Conservation (phyloP, 1,284 basidiomycete genomes). For the Trichosporon sp. region DNA sequence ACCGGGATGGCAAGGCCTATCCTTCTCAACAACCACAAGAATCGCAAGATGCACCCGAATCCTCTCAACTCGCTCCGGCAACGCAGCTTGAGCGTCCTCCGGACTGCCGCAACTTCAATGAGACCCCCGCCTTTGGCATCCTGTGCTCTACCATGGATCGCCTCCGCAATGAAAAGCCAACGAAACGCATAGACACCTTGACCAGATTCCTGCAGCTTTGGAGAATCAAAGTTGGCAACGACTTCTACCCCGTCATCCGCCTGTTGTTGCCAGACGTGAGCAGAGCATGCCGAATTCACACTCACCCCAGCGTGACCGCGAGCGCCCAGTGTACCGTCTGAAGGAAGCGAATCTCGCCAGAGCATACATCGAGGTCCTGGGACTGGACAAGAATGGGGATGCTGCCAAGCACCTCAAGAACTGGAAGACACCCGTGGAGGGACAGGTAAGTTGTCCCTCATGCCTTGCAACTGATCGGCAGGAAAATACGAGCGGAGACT, state of each 20-base stretch:
- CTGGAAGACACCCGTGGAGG: slow-evolving; percentile 72
- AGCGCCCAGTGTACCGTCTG: slow-evolving; percentile 79
- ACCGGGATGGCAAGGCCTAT: neutral
- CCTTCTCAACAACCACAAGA: neutral
- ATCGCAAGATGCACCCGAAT: neutral
- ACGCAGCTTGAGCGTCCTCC: slow-evolving; percentile 41
- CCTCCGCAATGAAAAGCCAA: slow-evolving; percentile 37
- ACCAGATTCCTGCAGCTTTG: slow-evolving; percentile 42
- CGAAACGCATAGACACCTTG: slow-evolving; percentile 39
- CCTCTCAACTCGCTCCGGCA: slow-evolving; percentile 16
- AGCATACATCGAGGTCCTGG: slow-evolving; percentile 79
- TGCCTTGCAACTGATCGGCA: neutral
- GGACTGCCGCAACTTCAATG: slow-evolving; percentile 43
- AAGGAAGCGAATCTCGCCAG: slow-evolving; percentile 89
- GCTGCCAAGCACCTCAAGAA: slow-evolving; percentile 73
- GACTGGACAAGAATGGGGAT: slow-evolving; percentile 66
- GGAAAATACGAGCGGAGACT: slow-evolving; percentile 60
- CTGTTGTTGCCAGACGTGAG: slow-evolving; percentile 51
- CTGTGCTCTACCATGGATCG: slow-evolving; percentile 46
- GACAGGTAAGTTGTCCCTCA: slow-evolving; percentile 22
- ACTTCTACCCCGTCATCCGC: slow-evolving; percentile 51
- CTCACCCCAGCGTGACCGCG: slow-evolving; percentile 71
- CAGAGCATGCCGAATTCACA: neutral
- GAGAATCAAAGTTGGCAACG: slow-evolving; percentile 49
- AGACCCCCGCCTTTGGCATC: slow-evolving; percentile 44